phyloP scores from a whole-genome alignment of 1,139 yeast genomes.

The Suhomyces guaymorum region DNA sequence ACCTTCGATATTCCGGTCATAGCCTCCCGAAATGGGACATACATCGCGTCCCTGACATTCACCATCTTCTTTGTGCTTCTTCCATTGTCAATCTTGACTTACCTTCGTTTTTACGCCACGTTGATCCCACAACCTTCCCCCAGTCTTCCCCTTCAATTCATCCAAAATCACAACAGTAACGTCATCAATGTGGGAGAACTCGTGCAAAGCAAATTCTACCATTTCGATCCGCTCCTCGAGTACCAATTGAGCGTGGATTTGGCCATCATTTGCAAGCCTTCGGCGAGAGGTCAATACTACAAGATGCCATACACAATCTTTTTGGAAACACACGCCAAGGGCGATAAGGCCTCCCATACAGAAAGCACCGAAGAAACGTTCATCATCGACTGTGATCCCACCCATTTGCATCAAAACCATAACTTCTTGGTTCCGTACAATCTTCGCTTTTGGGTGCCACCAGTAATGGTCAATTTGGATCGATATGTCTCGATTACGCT shows the following conservation, averaged over 20 bases:
- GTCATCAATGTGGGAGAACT: conserved; percentile 5
- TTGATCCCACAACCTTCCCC: conserved; percentile 37
- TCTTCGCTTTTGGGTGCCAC: conserved; percentile 41
- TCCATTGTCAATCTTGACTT: conserved; percentile 41
- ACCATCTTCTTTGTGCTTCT: conserved; percentile 27
- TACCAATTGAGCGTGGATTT: conserved; percentile 26
- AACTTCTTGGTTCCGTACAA: conserved; percentile 40
- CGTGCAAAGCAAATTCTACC: conserved; percentile 3
- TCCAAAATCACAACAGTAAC: conserved; percentile 5
- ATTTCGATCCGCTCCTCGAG: conserved; percentile 16
- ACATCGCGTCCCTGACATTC: conserved; percentile 8
- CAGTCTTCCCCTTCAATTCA: conserved; percentile 27
- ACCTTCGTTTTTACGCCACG: conserved; percentile 36
- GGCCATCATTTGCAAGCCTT: conserved; percentile 32
- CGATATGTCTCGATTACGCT: conserved; percentile 16
- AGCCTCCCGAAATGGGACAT: conserved; percentile 6
- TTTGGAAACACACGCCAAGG: conserved; percentile 4
- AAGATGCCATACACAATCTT: conserved; percentile 14
- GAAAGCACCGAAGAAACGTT: conserved; percentile 14
- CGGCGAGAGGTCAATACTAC: conserved; percentile 10
- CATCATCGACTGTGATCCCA: conserved; percentile 33
- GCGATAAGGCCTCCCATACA: background rate
- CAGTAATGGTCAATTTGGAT: conserved; percentile 29
- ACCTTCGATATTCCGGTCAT: conserved; percentile 3
- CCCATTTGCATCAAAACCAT: conserved; percentile 28